phyloP scores from a whole-genome alignment of 495 filamentous ascomycete genomes.

The Geopyxis carbonaria region DNA sequence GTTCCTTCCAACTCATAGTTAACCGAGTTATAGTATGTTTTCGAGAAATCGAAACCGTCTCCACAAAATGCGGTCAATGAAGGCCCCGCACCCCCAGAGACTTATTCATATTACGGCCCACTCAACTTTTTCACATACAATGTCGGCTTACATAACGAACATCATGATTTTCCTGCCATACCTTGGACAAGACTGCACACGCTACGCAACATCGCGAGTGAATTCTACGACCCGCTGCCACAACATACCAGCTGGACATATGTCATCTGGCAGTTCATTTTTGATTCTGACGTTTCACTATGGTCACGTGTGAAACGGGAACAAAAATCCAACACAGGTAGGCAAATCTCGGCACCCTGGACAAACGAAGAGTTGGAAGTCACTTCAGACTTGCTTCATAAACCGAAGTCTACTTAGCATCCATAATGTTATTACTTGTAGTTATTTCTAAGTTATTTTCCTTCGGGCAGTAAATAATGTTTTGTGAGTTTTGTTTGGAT shows the following conservation, averaged over 20 bases:
- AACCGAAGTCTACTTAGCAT: too few species aligned
- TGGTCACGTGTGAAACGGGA: slow-evolving; percentile 86
- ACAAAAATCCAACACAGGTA: slow-evolving; percentile 30
- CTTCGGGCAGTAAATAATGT: too few species aligned
- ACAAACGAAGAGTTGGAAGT: slow-evolving; percentile 31
- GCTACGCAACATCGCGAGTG: slow-evolving; percentile 62
- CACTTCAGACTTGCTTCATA: not conserved
- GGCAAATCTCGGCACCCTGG: slow-evolving; percentile 40
- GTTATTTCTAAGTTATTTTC: too few species aligned
- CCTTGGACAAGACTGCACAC: slow-evolving; percentile 74
- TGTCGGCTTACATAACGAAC: slow-evolving; percentile 93
- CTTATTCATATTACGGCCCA: slow-evolving; percentile 89
- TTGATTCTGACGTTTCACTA: slow-evolving; percentile 71
- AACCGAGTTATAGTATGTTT: slow-evolving; percentile 48
- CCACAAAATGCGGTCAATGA: slow-evolving; percentile 29
- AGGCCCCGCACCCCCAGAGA: slow-evolving; percentile 60
- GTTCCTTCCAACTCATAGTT: slow-evolving; percentile 4
- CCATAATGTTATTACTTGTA: too few species aligned
- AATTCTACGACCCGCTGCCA: slow-evolving; percentile 85
- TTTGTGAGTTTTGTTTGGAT: too few species aligned
- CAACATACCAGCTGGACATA: slow-evolving; percentile 76
- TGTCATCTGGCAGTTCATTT: slow-evolving; percentile 89
- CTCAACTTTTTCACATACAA: slow-evolving; percentile 92
- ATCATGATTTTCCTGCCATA: slow-evolving; percentile 95
- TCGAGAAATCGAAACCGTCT: slow-evolving; percentile 38